Evolutionary conservation across 2,329 filamentous ascomycete genomes (phyloP).

Genomic region (Lecanicillium sp.): DNA sequence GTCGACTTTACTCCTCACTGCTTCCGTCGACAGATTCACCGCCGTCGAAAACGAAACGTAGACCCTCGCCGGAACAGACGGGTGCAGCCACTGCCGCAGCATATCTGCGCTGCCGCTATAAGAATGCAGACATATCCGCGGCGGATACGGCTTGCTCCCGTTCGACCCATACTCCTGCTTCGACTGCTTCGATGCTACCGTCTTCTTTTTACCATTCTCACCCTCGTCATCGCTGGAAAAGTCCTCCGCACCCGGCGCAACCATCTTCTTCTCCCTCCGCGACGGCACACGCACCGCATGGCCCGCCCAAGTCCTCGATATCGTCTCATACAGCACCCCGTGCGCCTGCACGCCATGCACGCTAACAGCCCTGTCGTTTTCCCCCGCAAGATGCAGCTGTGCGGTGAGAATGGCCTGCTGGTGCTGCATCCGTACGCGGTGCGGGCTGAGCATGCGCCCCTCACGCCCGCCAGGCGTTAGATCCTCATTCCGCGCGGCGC

Average conservation of each 20-base stretch:
- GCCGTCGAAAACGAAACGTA: slow-evolving; percentile 84
- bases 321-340: slow-evolving; percentile 57
- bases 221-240: slow-evolving; percentile 29
- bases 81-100: slow-evolving; percentile 69
- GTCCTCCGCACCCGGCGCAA: slow-evolving; percentile 39
- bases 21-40: slow-evolving; percentile 62
- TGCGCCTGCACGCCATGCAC: slow-evolving; percentile 72
- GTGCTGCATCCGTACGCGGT: slow-evolving; percentile 60
- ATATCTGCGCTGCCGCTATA: slow-evolving; percentile 73
- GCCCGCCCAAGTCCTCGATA: slow-evolving; percentile 61
- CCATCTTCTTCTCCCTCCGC: slow-evolving; percentile 45
- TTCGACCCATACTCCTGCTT: slow-evolving; percentile 10
- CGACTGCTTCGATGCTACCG: neutral
- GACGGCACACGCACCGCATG: slow-evolving; percentile 55
- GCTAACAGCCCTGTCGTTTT: slow-evolving; percentile 55
- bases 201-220: slow-evolving; percentile 15
- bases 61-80: slow-evolving; percentile 63
- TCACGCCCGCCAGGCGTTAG: slow-evolving; percentile 65
- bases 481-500: slow-evolving; percentile 17
- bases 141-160: slow-evolving; percentile 59
- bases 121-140: slow-evolving; percentile 86
- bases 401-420: slow-evolving; percentile 57
- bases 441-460: slow-evolving; percentile 57
- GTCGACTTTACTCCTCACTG: slow-evolving; percentile 40
- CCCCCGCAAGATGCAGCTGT: slow-evolving; percentile 64